These are phyloP conservation scores for Ustilago tritici DNA, from an alignment of 1,284 basidiomycete genomes.

Conservation along the genomic window DNA sequence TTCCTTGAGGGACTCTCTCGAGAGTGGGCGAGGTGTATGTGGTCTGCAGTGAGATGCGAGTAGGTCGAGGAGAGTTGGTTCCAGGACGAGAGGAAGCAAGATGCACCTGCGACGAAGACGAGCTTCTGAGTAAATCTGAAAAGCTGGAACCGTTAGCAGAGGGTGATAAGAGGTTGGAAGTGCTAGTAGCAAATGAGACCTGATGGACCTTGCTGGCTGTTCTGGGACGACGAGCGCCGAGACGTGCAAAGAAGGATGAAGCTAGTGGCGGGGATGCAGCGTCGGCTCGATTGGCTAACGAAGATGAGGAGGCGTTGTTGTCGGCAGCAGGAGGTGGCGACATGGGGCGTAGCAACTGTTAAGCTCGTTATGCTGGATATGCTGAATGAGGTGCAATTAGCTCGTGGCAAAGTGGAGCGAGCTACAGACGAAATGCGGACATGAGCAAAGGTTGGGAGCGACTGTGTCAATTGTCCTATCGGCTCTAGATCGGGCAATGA, in stretches of 20 bases:
- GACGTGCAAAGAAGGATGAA: slow-evolving; percentile 21
- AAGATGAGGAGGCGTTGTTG: slow-evolving; percentile 10
- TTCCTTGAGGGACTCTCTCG: background rate
- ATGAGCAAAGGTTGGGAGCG: background rate
- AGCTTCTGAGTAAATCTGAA: slow-evolving; percentile 34
- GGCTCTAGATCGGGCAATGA: background rate
- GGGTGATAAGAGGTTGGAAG: slow-evolving; percentile 34
- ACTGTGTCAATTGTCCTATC: background rate
- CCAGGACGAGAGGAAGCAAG: slow-evolving; percentile 13
- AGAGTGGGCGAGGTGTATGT: slow-evolving; percentile 17
- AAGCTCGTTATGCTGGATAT: background rate
- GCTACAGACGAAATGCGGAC: background rate
- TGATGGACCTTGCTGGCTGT: slow-evolving; percentile 27
- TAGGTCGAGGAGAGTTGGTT: slow-evolving; percentile 12
- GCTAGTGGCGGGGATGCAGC: slow-evolving; percentile 16
- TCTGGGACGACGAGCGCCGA: slow-evolving; percentile 26
- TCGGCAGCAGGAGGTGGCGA: slow-evolving; percentile 18
- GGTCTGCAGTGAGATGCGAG: slow-evolving; percentile 15
- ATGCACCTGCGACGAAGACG: slow-evolving; percentile 36
- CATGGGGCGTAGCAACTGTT: slow-evolving; percentile 12
- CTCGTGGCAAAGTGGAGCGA: slow-evolving; percentile 4
- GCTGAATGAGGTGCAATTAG: background rate
- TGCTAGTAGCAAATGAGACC: slow-evolving; percentile 39
- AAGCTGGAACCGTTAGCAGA: slow-evolving; percentile 16
- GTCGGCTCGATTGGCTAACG: slow-evolving; percentile 4